Base-by-base conservation (phyloP, 1,284 basidiomycete species). In the Rugosomyces carneus region DNA sequence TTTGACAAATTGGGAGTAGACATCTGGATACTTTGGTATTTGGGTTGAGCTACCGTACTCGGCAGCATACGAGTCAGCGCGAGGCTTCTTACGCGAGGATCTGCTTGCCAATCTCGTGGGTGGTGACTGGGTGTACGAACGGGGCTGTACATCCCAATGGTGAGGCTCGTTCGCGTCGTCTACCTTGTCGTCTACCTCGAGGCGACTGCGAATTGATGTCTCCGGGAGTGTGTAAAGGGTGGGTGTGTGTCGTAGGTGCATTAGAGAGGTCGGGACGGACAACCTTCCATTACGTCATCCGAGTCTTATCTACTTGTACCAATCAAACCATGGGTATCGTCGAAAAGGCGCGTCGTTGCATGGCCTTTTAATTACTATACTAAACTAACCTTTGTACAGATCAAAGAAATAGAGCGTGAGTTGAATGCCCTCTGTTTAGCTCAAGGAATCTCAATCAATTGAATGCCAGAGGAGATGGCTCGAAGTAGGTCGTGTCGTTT, bases 401-500 rank as follows among this genome's bases (percentile, higher is more conserved):
- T 94, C 54, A 93, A 93, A 66, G 90, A 90, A 63, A 93, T 94
- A 54, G 89, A 95, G 76, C 89, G 89, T 91, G 61, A 69, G 80
- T 32, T 36, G 5, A 16, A 36, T 60, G 19, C 31, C 41, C 20
- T 27, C 9, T 44, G 32, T 10, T 16, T 24, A 26, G 2, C 31
- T 3, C 3, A 16, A 29, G 18, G 6, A 45, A 24, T 35, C 44
- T 11, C 20, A 34, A 40, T 27, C 6, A 10, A 26, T 24, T 19
- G 27, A 29, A 45, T 45, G 35, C 2, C 63, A 93, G 91, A 92
- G 82, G 91, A 94, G 78, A 94, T 95, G 91, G 86, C 90, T 52
- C 78, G 90, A 68, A 92, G 88, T 89, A 62, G 76, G 89, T 78
- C 35, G 20, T 20, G 18, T 36, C 36, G 9, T 8, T 24, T 15